These are phyloP conservation scores for Phytopythium boreale DNA, from an alignment of 352 stramenopile species.

Conservation along the genomic window DNA sequence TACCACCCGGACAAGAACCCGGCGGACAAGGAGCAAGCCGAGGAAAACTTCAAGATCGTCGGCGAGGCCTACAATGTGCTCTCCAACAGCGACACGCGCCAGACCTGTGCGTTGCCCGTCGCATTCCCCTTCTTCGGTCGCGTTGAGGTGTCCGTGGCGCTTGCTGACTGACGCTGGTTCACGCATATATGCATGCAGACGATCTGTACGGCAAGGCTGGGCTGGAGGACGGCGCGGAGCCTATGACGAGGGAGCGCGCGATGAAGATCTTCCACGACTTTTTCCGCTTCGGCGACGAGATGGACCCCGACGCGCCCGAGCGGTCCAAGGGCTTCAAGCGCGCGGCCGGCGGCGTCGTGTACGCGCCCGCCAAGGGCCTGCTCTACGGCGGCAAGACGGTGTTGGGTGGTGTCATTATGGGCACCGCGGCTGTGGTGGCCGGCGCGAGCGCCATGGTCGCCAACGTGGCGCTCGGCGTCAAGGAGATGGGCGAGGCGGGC, in stretches of 20 bases:
- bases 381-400: constrained; percentile 84
- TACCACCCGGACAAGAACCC: constrained; percentile 94
- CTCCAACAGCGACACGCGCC: constrained; percentile 86
- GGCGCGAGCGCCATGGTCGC: constrained; percentile 78
- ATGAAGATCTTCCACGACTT: constrained; percentile 88
- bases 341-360: constrained; percentile 72
- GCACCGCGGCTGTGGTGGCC: constrained; percentile 71
- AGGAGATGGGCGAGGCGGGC: constrained; percentile 85
- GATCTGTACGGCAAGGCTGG: constrained; percentile 93
- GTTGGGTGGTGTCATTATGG: constrained; percentile 81
- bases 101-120: constrained; percentile 76
- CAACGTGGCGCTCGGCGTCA: constrained; percentile 78
- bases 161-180: constrained; percentile 12
- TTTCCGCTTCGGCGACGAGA: constrained; percentile 80
- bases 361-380: constrained; percentile 77
- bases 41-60: constrained; percentile 94
- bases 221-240: constrained; percentile 77
- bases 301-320: constrained; percentile 80
- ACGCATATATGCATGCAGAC: constrained; percentile 37
- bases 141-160: not conserved
- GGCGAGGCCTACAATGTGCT: constrained; percentile 93
- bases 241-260: constrained; percentile 81
- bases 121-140: not conserved
- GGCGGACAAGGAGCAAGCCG: constrained; percentile 72
- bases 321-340: constrained; percentile 76